A percentile compares a stretch with the other conserved stretches of the same genome.
phyloP scores from a whole-genome alignment of 1,284 basidiomycete genomes.

The Leucoagaricus sp. region DNA sequence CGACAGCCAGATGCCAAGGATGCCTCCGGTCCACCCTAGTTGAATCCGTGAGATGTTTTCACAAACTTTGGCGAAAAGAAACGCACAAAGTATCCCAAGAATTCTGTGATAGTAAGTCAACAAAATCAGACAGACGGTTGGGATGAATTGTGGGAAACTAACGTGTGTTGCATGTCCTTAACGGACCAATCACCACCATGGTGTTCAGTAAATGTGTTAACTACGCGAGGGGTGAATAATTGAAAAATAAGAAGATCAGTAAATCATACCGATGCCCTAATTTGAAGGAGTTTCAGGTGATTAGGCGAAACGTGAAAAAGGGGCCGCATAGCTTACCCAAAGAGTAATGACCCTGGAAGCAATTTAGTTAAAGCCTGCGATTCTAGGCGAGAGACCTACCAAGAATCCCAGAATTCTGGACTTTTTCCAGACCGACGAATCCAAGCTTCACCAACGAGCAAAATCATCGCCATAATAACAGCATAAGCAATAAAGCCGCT shows the following conservation, averaged over 20 bases:
- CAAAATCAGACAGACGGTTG: conserved; percentile 13
- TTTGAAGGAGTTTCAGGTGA: not conserved
- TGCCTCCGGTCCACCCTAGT: conserved; percentile 88
- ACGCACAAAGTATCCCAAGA: conserved; percentile 62
- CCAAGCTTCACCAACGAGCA: conserved; percentile 86
- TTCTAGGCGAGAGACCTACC: conserved; percentile 31
- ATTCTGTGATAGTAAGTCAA: conserved; percentile 32
- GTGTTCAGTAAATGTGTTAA: conserved; percentile 96
- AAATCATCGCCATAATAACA: conserved; percentile 79
- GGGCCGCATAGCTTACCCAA: conserved; percentile 61
- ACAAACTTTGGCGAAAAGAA: not conserved
- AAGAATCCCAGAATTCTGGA: conserved; percentile 92
- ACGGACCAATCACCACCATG: conserved; percentile 81
- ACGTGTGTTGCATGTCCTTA: conserved; percentile 96
- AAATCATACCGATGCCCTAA: conserved; percentile 61
- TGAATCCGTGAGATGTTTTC: conserved; percentile 4
- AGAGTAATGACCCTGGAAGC: conserved; percentile 68
- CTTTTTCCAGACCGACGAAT: conserved; percentile 68
- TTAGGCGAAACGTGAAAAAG: not conserved
- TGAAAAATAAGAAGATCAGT: not conserved
- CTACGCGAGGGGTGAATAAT: conserved; percentile 29
- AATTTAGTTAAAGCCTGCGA: conserved; percentile 12
- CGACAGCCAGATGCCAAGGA: conserved; percentile 85
- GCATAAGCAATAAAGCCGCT: conserved; percentile 90
- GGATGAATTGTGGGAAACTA: conserved; percentile 26